phyloP scores from a whole-genome alignment of 768 basidiomycete species.

The Hydnomerulius pinastri region DNA sequence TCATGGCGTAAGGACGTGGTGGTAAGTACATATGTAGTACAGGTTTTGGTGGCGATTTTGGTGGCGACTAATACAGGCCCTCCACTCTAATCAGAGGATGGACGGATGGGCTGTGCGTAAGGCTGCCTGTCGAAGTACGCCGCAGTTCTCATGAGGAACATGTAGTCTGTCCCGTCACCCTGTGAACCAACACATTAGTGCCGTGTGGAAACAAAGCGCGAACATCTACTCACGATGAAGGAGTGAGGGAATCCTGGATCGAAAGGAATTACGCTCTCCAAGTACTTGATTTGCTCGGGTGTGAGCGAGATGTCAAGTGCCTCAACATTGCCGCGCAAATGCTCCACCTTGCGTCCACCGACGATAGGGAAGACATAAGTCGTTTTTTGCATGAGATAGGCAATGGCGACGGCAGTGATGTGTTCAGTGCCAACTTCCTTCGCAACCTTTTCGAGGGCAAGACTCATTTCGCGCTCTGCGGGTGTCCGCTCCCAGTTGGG shows the following conservation, averaged over 20 bases:
- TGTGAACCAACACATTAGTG: conserved; percentile 8
- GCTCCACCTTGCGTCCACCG: conserved; percentile 46
- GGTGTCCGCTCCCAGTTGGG: conserved; percentile 37
- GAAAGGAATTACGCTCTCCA: conserved; percentile 40
- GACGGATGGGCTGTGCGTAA: conserved; percentile 10
- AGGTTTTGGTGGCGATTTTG: too few relatives aligned
- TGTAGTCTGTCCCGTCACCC: conserved; percentile 30
- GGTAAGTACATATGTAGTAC: too few relatives aligned
- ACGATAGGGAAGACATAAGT: conserved; percentile 46
- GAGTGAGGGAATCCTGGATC: conserved; percentile 40
- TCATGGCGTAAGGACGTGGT: too few relatives aligned
- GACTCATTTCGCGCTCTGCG: conserved; percentile 32
- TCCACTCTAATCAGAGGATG: conserved; percentile 1
- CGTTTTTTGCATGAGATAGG: conserved; percentile 48
- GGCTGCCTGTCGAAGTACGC: conserved; percentile 25
- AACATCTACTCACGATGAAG: conserved; percentile 31
- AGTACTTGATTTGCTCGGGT: conserved; percentile 36
- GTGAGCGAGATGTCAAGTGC: conserved; percentile 43
- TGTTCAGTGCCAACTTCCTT: conserved; percentile 39
- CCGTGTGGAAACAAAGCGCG: neutral
- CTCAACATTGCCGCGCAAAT: conserved; percentile 43
- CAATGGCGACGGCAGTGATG: conserved; percentile 42
- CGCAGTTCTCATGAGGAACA: conserved; percentile 9
- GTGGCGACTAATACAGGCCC: too few relatives aligned
- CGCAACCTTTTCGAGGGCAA: conserved; percentile 41